Conservation (phyloP, 1,284 basidiomycete species). For the Ganoderma leucocontextum region DNA sequence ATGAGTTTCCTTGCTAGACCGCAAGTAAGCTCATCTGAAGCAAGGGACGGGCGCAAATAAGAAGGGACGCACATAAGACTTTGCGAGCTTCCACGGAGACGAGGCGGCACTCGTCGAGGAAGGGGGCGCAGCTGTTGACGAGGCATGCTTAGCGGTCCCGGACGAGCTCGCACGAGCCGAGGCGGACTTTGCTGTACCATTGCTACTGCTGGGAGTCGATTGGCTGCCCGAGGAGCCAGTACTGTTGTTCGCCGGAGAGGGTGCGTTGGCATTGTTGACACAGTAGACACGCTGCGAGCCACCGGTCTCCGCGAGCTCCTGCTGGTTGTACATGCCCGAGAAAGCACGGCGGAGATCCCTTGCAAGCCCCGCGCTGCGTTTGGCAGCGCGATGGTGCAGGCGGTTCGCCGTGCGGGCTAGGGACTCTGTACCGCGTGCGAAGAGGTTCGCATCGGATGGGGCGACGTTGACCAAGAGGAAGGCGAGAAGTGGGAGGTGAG, state of each 20-base stretch:
- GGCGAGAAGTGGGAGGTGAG: constrained; percentile 36
- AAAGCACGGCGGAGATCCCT: constrained; percentile 73
- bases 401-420: constrained; percentile 39
- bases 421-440: constrained; percentile 50
- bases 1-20: constrained; percentile 64
- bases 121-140: constrained; percentile 26
- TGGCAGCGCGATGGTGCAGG: constrained; percentile 53
- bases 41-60: background rate
- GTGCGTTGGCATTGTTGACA: constrained; percentile 33
- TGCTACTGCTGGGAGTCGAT: constrained; percentile 24
- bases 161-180: constrained; percentile 31
- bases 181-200: constrained; percentile 26
- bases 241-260: constrained; percentile 21
- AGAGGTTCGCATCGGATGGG: constrained; percentile 47
- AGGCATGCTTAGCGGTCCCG: constrained; percentile 33
- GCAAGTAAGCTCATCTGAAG: constrained; percentile 9
- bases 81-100: constrained; percentile 41
- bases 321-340: constrained; percentile 47
- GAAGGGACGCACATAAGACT: constrained; percentile 39
- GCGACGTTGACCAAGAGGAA: constrained; percentile 42
- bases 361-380: constrained; percentile 65
- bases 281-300: constrained; percentile 40
- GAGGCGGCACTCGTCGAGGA: constrained; percentile 28
- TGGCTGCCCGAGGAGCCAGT: constrained; percentile 14
- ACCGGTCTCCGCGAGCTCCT: constrained; percentile 27